A percentile compares a stretch with the other conserved stretches of the same genome.
Conservation (phyloP, 139 green algal species). For the Astrephomene gubernaculifera region DNA sequence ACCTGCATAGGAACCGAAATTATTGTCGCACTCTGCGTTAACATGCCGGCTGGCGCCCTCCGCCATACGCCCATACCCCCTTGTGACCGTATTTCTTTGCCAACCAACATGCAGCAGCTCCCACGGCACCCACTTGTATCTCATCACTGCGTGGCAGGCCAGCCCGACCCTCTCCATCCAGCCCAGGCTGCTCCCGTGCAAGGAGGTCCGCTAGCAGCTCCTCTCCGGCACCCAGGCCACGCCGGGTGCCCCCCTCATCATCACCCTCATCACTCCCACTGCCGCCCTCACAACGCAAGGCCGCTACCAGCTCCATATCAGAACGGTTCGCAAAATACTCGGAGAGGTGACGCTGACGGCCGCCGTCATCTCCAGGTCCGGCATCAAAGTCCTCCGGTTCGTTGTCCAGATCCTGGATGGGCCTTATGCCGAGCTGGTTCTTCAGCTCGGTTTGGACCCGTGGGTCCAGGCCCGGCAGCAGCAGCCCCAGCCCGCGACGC, state of each 20-base stretch:
- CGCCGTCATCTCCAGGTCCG: background rate
- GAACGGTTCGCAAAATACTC: constrained; percentile 15
- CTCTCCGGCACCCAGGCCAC: background rate
- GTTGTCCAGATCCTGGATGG: background rate
- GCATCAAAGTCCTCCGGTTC: constrained; percentile 3
- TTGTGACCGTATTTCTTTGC: too few relatives aligned
- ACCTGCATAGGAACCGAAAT: too few relatives aligned
- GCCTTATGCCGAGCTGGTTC: background rate
- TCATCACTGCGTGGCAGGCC: background rate
- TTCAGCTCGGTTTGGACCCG: background rate
- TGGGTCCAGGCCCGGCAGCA: constrained; percentile 30
- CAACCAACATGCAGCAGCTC: too few relatives aligned
- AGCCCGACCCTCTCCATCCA: background rate
- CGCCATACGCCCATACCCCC: too few relatives aligned
- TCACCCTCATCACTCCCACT: background rate
- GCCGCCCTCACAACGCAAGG: background rate
- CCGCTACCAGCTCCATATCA: background rate
- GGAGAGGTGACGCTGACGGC: background rate
- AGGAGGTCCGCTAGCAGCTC: background rate
- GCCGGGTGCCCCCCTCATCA: background rate
- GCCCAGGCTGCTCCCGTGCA: background rate
- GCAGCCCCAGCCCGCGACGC: background rate
- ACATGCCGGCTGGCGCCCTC: too few relatives aligned
- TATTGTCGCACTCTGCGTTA: too few relatives aligned
- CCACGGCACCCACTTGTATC: background rate